Evolutionary conservation across 176 grass and related monocot genomes (phyloP).

Genomic region (Coix lacrymajobi): DNA sequence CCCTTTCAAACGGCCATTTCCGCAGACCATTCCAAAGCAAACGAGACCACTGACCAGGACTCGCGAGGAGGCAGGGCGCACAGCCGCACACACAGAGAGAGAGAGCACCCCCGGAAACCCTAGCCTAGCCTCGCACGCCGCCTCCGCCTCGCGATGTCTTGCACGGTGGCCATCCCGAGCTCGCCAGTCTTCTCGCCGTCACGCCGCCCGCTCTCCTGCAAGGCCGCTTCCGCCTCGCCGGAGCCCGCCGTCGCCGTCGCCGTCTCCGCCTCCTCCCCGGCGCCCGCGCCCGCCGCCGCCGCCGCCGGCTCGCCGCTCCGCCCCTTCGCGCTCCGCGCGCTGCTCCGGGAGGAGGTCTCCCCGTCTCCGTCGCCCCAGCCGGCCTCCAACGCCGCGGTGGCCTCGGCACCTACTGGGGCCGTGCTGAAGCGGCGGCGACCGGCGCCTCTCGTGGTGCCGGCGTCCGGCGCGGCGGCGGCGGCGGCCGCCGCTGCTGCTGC

Average conservation of each 20-base stretch:
- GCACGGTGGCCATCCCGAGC: constrained; percentile 82
- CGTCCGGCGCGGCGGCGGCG: neutral
- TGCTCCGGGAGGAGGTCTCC: constrained; percentile 39
- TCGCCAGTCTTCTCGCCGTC: constrained; percentile 94
- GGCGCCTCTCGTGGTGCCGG: constrained; percentile 61
- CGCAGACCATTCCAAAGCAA: constrained; percentile 21
- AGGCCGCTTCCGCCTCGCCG: constrained; percentile 56
- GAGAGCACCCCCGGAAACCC: neutral
- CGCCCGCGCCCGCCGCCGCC: constrained; percentile 36
- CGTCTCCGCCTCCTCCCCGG: constrained; percentile 28
- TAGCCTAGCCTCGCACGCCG: constrained; percentile 17
- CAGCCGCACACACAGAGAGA: neutral
- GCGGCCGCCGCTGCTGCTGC: constrained; percentile 5
- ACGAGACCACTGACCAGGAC: neutral
- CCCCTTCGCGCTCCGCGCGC: constrained; percentile 34
- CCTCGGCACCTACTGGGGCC: constrained; percentile 11
- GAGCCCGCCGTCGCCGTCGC: constrained; percentile 42
- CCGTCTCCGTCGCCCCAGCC: constrained; percentile 12
- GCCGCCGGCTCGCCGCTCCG: constrained; percentile 38
- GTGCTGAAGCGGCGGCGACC: constrained; percentile 84
- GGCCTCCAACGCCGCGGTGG: neutral
- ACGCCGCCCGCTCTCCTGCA: constrained; percentile 70
- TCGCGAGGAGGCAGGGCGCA: neutral
- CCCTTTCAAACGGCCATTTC: constrained; percentile 38
- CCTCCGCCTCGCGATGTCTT: constrained; percentile 52